Base-by-base conservation (phyloP, 2,329 filamentous ascomycete species). In the Calonectria pteridis region DNA sequence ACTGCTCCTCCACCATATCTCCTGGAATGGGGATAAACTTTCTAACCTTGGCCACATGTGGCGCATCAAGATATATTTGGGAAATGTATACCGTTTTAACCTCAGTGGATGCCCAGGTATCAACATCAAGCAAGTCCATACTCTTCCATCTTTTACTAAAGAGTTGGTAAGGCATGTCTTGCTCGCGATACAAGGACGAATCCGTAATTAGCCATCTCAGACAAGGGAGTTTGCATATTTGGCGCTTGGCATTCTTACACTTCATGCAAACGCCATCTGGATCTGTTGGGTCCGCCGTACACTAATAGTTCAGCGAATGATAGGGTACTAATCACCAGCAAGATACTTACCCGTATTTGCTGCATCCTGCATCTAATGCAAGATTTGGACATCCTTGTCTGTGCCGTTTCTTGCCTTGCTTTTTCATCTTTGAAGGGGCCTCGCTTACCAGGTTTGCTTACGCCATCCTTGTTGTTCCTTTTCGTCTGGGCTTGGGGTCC, bases 121-220 rank as follows among this genome's bases (percentile, higher is more conserved):
- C 33, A 20, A 76, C 71, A 37, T 75, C 70, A n/a, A 73, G 55
- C 13, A 73, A 26, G 16, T 75, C 73, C 73, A 76, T 76, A 5
- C 66, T 51, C 16, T 69, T 20, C 70, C 73, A 73, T 33, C 75
- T 33, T 64, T 55, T n/a, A 23, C 46, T 69, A 23, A 69, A 73
- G 16, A 66, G 35, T 28, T 58, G 35, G 50, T 66, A 69, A 0
- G 75, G 75, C 18, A 26, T 46, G 11, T 63, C 18, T n/a, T 69
- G 67, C 18, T 69, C 67, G 9, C 67, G 37, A 40, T 69, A 63
- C 4, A 69, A 43, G 11, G 53, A 33, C 6, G 67, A 49, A 29
- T 69, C 67, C 0, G 67, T 69, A 20, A 69, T 69, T 29, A 46
- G 31, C 35, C 37, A 65, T 28, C 62, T n/a, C 7, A 65, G 23